Evolutionary conservation across 2,329 filamentous ascomycete species (phyloP), one percentile per base, ranked within the genome.

Genomic region (Rugonectria rugulosa): DNA sequence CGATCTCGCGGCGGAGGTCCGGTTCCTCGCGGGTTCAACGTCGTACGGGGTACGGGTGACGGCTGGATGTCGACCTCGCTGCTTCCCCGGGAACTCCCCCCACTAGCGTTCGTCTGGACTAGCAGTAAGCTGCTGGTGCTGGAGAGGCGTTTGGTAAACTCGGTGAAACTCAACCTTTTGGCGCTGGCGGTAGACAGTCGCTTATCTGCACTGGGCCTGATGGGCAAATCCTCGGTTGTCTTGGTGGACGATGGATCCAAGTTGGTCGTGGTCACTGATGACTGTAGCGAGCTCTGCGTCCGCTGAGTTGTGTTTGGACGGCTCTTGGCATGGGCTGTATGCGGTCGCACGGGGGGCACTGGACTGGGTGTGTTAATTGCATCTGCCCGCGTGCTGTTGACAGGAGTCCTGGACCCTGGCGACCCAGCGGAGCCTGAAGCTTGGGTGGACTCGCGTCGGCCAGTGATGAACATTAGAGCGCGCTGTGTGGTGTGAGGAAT

Each of bases 51-150:
- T 56, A 73, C 67, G 44, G 74, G 68, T 63, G 75, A 65, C 60
- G 71, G 65, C 56, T 77, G 74, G 57, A 63, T 26, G 44, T 81
- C 78, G 55, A 73, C 63, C 56, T 82, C 80, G 65, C 72, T 76
- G 68, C 79, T 81, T 51, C 75, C 73, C 48, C 77, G 72, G 68
- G 77, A 81, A 72, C 80, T 83, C 59, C 72, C 72, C 55, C 72
- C 72, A 65, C 77, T 79, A 56, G 76, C 75, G 67, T 85, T 85
- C 57, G 82, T 82, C 73, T 86, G 82, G 51, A 85, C 77, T 40
- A 87, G 75, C 48, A 88, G 74, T 66, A 86, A 72, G 69, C 81
- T 86, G 67, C 82, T 86, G 46, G 83, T 86, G 68, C 81, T 86
- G 63, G 83, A 87, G 49, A 88, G 70, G 58, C 83, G 76, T 68